Conservation (phyloP, 176 grass and related monocot species). For the Avena sativa region DNA sequence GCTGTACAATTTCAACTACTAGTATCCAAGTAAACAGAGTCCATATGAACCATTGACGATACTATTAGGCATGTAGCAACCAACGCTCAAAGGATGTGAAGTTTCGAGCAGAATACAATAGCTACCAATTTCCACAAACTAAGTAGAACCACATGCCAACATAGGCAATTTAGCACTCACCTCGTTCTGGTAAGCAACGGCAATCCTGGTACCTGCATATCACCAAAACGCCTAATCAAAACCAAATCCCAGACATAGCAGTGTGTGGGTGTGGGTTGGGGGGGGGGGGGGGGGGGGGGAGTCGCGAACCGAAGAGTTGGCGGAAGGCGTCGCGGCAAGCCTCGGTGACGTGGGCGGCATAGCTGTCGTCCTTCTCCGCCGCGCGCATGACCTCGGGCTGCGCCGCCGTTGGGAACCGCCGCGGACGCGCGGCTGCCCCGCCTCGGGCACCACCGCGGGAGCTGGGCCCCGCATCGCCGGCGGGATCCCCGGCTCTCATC, state of each 20-base stretch:
- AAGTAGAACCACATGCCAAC: conserved; percentile 14
- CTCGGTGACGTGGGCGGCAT: conserved; percentile 88
- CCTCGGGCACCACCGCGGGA: conserved; percentile 31
- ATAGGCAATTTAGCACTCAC: conserved; percentile 45
- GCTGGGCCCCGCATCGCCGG: conserved; percentile 67
- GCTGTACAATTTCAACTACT: neutral
- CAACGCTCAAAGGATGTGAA: neutral
- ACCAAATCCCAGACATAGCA: neutral
- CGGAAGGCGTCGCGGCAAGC: conserved; percentile 95
- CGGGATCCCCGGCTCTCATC: conserved; percentile 37
- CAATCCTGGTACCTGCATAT: conserved; percentile 79
- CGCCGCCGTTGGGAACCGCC: conserved; percentile 72
- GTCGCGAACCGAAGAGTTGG: conserved; percentile 75
- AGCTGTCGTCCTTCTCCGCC: conserved; percentile 96
- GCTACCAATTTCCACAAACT: neutral
- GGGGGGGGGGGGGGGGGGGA: too few relatives aligned
- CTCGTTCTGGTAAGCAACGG: conserved; percentile 91
- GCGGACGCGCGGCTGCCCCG: conserved; percentile 4
- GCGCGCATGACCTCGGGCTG: conserved; percentile 98
- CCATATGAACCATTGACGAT: conserved; percentile 3
- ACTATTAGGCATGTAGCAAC: neutral
- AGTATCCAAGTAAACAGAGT: neutral
- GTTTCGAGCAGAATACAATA: conserved; percentile 1
- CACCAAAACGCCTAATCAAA: conserved; percentile 31
- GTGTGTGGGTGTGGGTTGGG: too few relatives aligned